Percentiles rank a stretch among this genome's conserved stretches.
Evolutionary conservation across 768 basidiomycete species (phyloP).

Genomic region (Suillus sp.): DNA sequence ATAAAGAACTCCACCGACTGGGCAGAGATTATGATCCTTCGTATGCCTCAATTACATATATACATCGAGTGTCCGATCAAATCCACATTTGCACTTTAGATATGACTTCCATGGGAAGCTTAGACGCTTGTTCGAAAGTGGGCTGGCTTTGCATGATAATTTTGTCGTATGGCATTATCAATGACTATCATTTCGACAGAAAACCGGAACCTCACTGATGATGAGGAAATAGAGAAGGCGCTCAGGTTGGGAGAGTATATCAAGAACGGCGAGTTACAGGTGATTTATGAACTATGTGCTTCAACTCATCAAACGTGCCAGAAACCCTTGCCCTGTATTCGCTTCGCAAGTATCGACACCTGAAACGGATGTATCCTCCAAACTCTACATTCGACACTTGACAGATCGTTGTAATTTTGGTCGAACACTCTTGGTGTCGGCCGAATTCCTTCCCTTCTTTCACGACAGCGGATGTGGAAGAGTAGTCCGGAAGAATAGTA

Average conservation of each 20-base stretch:
- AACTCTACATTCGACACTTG: slow-evolving; percentile 15
- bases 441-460: background rate
- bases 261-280: slow-evolving; percentile 64
- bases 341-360: slow-evolving; percentile 78
- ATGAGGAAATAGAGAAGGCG: slow-evolving; percentile 74
- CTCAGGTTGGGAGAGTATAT: slow-evolving; percentile 80
- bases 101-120: slow-evolving; percentile 80
- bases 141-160: slow-evolving; percentile 23
- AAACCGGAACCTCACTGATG: slow-evolving; percentile 64
- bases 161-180: background rate
- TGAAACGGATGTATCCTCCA: slow-evolving; percentile 69
- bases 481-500: background rate
- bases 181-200: slow-evolving; percentile 41
- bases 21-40: slow-evolving; percentile 82
- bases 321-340: slow-evolving; percentile 85
- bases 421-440: background rate
- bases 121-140: slow-evolving; percentile 74
- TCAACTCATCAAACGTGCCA: slow-evolving; percentile 26
- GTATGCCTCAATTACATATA: slow-evolving; percentile 44
- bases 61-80: slow-evolving; percentile 8
- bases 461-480: background rate
- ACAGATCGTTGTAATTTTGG: background rate
- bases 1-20: slow-evolving; percentile 81
- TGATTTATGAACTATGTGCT: background rate
- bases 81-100: slow-evolving; percentile 39